Conservation (phyloP, 116 monocot genomes). For the Cymodocea nodosa region DNA sequence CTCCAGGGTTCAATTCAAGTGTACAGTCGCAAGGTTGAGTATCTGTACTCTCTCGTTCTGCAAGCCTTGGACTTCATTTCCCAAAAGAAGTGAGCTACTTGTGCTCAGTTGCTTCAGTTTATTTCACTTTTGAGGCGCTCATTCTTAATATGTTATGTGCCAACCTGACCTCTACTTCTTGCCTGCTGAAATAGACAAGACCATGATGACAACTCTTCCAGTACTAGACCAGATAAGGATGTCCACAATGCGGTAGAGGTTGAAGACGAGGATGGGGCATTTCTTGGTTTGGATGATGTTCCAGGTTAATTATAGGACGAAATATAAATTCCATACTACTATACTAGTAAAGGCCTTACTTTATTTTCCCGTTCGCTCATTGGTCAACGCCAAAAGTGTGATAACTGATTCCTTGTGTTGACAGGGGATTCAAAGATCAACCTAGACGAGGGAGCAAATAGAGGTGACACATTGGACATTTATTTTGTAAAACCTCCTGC, state of each 20-base stretch:
- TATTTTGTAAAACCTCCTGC: constrained; percentile 52
- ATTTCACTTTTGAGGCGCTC: neutral
- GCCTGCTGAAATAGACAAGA: constrained; percentile 34
- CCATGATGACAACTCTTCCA: constrained; percentile 33
- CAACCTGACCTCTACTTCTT: neutral
- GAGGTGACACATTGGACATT: constrained; percentile 18
- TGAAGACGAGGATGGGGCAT: constrained; percentile 43
- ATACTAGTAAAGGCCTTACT: neutral
- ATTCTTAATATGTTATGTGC: neutral
- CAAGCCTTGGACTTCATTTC: constrained; percentile 24
- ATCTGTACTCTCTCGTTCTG: constrained; percentile 20
- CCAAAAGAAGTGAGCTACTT: constrained; percentile 12
- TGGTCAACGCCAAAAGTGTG: neutral
- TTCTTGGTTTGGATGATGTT: constrained; percentile 80
- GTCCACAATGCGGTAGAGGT: constrained; percentile 11
- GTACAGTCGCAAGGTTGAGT: constrained; percentile 30
- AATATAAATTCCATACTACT: too few species aligned
- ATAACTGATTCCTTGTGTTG: neutral
- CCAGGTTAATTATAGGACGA: constrained; percentile 33
- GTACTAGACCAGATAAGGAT: constrained; percentile 27
- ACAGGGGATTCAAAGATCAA: constrained; percentile 60
- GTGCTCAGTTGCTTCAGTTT: neutral
- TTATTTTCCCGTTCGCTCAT: neutral
- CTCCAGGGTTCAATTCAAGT: constrained; percentile 26
- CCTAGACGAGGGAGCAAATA: constrained; percentile 24